phyloP scores from a whole-genome alignment of 2,329 filamentous ascomycete species.

The Nemania abortiva region DNA sequence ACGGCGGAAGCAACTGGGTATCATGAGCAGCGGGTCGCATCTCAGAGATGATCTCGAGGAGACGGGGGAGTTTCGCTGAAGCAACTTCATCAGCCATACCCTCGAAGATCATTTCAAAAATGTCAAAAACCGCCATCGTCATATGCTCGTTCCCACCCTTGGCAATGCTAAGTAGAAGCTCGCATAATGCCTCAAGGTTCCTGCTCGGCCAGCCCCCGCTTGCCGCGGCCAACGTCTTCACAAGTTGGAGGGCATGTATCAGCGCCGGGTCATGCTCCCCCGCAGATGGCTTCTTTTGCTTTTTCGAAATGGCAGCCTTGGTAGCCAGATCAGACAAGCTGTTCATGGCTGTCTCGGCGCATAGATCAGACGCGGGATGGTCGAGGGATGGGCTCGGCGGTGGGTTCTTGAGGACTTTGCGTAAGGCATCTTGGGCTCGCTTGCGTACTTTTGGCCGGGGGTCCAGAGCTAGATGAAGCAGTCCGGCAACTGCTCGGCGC shows the following conservation, averaged over 20 bases:
- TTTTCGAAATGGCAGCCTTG: conserved; percentile 72
- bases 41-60: conserved; percentile 92
- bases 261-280: conserved; percentile 81
- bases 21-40: conserved; percentile 92
- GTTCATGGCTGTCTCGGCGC: conserved; percentile 88
- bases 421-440: conserved; percentile 89
- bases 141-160: conserved; percentile 93
- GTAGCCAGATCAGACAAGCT: conserved; percentile 80
- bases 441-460: conserved; percentile 93
- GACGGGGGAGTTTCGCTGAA: conserved; percentile 86
- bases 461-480: conserved; percentile 87
- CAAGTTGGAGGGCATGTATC: conserved; percentile 91
- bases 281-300: conserved; percentile 73
- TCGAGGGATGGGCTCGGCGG: conserved; percentile 93
- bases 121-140: conserved; percentile 95
- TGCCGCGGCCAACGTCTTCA: conserved; percentile 87
- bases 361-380: conserved; percentile 95
- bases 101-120: conserved; percentile 96
- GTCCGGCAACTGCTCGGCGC: conserved; percentile 84
- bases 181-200: conserved; percentile 93
- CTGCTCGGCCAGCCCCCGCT: conserved; percentile 96
- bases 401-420: conserved; percentile 83
- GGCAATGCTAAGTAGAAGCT: conserved; percentile 88
- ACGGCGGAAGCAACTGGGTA: conserved; percentile 92
- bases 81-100: conserved; percentile 89